These are phyloP conservation scores for Boletus tylopilopsis DNA, from an alignment of 768 basidiomycete genomes.

Conservation along the genomic window DNA sequence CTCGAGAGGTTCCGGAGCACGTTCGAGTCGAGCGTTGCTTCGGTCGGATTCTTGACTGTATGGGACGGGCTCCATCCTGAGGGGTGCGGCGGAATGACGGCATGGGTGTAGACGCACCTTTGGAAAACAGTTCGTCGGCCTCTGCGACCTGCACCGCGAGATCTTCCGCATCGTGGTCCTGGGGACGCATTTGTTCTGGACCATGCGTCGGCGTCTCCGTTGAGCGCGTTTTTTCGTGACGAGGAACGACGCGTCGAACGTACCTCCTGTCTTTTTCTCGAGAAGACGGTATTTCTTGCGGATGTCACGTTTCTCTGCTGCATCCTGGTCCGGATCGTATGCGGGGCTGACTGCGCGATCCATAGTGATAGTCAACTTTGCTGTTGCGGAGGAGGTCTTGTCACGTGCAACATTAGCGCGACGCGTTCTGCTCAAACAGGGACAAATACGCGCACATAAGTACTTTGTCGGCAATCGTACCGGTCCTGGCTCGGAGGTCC, in stretches of 20 bases:
- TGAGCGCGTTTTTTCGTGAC: neutral
- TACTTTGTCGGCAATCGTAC: too few relatives aligned
- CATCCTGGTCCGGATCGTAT: conserved; percentile 85
- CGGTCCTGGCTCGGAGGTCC: too few relatives aligned
- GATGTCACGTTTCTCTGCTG: conserved; percentile 71
- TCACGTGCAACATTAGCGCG: conserved; percentile 20
- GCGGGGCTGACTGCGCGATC: conserved; percentile 27
- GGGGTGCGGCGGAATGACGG: neutral
- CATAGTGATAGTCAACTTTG: conserved; percentile 20
- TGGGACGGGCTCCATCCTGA: neutral
- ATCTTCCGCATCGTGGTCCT: conserved; percentile 53
- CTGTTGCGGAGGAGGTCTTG: neutral
- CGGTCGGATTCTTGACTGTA: conserved; percentile 74
- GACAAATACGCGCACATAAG: too few relatives aligned
- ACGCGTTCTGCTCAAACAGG: conserved; percentile 9
- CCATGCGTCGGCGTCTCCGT: neutral
- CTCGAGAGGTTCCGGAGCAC: conserved; percentile 75
- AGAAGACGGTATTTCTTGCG: conserved; percentile 71
- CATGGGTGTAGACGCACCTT: conserved; percentile 45
- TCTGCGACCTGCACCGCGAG: conserved; percentile 52
- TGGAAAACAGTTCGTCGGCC: conserved; percentile 60
- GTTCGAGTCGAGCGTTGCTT: conserved; percentile 87
- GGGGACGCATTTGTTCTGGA: conserved; percentile 47
- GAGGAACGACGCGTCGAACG: conserved; percentile 13
- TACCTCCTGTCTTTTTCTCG: conserved; percentile 63